Conservation (phyloP, 345 rosid genomes). For the Bretschneidera sinensis region DNA sequence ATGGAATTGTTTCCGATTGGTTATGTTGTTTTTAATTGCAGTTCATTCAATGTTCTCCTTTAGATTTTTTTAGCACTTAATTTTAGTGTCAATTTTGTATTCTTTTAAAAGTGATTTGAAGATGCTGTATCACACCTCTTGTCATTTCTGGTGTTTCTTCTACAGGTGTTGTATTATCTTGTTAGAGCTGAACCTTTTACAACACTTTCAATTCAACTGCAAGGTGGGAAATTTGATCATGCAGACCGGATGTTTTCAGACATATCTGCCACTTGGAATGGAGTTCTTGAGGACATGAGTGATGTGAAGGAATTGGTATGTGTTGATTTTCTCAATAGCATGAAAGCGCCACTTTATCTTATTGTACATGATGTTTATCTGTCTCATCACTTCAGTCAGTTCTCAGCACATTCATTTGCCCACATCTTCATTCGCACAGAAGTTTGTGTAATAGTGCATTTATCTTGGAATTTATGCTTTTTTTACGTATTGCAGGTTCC, state of each 20-base stretch:
- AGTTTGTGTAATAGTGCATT: slow-evolving; percentile 9
- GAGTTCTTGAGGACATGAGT: slow-evolving; percentile 95
- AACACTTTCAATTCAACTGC: slow-evolving; percentile 90
- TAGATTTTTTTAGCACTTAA: too few relatives aligned
- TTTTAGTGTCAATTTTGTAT: slow-evolving; percentile 2
- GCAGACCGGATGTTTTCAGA: slow-evolving; percentile 97
- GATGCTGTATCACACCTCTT: slow-evolving; percentile 15
- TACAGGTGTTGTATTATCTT: slow-evolving; percentile 91
- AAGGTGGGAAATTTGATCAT: slow-evolving; percentile 99
- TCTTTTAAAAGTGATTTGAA: neutral
- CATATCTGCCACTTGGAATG: slow-evolving; percentile 90
- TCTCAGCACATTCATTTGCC: slow-evolving; percentile 10
- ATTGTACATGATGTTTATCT: slow-evolving; percentile 2
- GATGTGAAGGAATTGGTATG: slow-evolving; percentile 98
- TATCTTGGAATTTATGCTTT: slow-evolving; percentile 12
- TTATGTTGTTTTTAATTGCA: too few relatives aligned
- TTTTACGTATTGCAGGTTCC: slow-evolving; percentile 58
- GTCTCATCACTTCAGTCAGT: too few relatives aligned
- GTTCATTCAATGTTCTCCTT: too few relatives aligned
- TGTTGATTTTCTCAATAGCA: too few relatives aligned
- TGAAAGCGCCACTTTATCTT: too few relatives aligned
- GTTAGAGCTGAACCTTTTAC: slow-evolving; percentile 94
- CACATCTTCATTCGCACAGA: too few relatives aligned
- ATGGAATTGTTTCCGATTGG: too few relatives aligned
- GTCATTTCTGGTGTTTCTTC: slow-evolving; percentile 21